A percentile compares a stretch with the other conserved stretches of the same genome.
phyloP scores from a whole-genome alignment of 2,329 filamentous ascomycete genomes.

The Aureobasidium lini region DNA sequence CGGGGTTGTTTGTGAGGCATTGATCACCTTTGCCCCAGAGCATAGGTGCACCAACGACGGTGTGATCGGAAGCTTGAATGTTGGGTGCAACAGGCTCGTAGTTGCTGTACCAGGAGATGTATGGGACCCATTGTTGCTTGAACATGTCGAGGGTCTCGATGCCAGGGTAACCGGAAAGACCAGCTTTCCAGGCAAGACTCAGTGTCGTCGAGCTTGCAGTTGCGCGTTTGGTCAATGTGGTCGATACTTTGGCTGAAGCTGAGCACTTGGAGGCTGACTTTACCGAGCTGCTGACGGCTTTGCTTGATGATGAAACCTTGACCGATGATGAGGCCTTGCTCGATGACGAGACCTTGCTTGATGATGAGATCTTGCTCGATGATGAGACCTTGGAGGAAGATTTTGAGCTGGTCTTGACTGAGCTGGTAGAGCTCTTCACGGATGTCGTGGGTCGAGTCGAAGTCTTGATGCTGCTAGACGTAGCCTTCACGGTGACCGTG shows the following conservation, averaged over 20 bases:
- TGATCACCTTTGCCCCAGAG: conserved; percentile 20
- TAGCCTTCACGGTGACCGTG: not conserved
- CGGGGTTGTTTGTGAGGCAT: conserved; percentile 16
- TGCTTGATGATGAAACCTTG: not conserved
- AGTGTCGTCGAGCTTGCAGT: conserved; percentile 15
- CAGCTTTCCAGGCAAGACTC: conserved; percentile 19
- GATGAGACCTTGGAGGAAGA: not conserved
- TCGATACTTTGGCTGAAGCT: not conserved
- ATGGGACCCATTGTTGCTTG: conserved; percentile 17
- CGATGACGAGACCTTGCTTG: not conserved
- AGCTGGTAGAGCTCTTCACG: not conserved
- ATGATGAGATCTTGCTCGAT: not conserved
- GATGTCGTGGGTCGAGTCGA: not conserved
- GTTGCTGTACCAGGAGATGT: conserved; percentile 26
- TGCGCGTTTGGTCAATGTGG: conserved; percentile 1
- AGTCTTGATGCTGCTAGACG: not conserved
- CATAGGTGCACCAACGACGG: conserved; percentile 22
- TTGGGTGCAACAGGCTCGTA: conserved; percentile 22
- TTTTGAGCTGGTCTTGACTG: not conserved
- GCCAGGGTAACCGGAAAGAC: conserved; percentile 23
- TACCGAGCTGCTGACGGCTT: not conserved
- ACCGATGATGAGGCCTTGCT: not conserved
- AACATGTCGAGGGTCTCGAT: conserved; percentile 15
- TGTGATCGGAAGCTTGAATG: not conserved
- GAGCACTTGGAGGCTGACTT: not conserved